Base-by-base conservation (phyloP, 805 yeast genomes). In the Candida gorgasii region DNA sequence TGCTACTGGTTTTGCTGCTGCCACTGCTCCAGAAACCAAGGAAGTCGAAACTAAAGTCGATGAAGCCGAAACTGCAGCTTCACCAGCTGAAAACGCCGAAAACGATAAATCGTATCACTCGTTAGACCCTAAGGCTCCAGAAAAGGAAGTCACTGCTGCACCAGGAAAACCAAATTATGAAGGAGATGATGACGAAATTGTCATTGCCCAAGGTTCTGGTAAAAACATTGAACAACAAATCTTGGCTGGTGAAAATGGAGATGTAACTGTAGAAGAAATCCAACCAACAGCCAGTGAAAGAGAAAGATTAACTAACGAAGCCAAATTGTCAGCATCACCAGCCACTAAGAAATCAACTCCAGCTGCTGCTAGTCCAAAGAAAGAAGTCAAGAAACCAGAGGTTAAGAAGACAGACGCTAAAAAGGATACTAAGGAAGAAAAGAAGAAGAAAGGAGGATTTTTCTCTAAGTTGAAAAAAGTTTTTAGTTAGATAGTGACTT, bases 371-470 rank as follows among this genome's bases (percentile, higher is more conserved):
- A 40, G 22, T 18, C 27, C 39, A 14, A 28, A 27, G 26, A 27
- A 13, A 7, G 31, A 29, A n/a, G 19, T 24, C 22, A 14, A 27
- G 8, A 27, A 35, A 26, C 36, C 30, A 31, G 13, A 13, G 3
- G 19, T 24, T 32, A 39, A 42, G 27, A 44, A 45, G 41, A 40
- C 30, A 8, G 44, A 26, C 3, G 36, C 48, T 24, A 52, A 58
- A 39, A n/a, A n/a, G n/a, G 55, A 45, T 13, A 43, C 36, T 28
- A 41, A 43, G 43, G 48, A 58, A 23, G 36, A 33, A 19, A 61
- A 73, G 61, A 68, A 65, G 55, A 62, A 66, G 63, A 69, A 65
- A 55, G 61, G 64, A 27, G 67, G 73, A 11, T 65, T 75, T 36
- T 60, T 73, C 12, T 43, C 53, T 24, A 49, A 42, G 56, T 45